Conservation (phyloP, 768 basidiomycete genomes). For the Lanmaoa rubissima region DNA sequence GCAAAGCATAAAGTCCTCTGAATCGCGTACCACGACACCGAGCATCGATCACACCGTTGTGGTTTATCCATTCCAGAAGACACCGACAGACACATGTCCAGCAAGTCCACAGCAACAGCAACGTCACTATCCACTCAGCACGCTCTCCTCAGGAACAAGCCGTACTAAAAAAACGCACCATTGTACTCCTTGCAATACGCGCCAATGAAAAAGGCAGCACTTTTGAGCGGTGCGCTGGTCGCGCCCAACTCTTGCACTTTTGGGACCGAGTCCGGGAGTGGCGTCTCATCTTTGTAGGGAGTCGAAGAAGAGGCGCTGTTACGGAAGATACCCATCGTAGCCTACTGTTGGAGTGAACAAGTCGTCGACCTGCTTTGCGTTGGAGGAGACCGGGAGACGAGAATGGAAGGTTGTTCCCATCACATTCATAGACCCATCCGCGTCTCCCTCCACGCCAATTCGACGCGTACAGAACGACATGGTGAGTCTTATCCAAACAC, state of each 20-base stretch:
- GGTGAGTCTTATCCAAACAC: slow-evolving; percentile 13
- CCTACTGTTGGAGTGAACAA: slow-evolving; percentile 5
- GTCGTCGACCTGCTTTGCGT: slow-evolving; percentile 11
- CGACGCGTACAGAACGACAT: slow-evolving; percentile 9
- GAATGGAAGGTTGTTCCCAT: slow-evolving; percentile 29
- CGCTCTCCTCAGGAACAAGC: not conserved
- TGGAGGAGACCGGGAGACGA: slow-evolving; percentile 18
- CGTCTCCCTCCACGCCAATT: not conserved
- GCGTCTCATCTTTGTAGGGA: slow-evolving; percentile 63
- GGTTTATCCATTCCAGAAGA: not conserved
- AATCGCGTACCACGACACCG: slow-evolving; percentile 22
- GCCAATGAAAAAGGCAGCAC: slow-evolving; percentile 95
- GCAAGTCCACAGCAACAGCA: not conserved
- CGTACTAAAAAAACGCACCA: slow-evolving; percentile 52
- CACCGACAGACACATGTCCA: not conserved
- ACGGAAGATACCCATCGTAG: slow-evolving; percentile 53
- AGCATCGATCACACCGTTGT: not conserved
- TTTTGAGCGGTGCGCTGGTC: slow-evolving; percentile 92
- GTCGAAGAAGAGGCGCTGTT: slow-evolving; percentile 45
- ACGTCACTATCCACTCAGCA: slow-evolving; percentile 8
- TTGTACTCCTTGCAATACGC: slow-evolving; percentile 95
- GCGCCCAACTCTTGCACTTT: slow-evolving; percentile 85
- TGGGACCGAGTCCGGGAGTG: slow-evolving; percentile 64
- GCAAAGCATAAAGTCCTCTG: slow-evolving; percentile 97
- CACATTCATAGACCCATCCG: not conserved